Evolutionary conservation across 371 early-diverging fungal species (phyloP), one percentile per base, ranked within the genome.

Genomic region (Basidiobolus meristosporus): DNA sequence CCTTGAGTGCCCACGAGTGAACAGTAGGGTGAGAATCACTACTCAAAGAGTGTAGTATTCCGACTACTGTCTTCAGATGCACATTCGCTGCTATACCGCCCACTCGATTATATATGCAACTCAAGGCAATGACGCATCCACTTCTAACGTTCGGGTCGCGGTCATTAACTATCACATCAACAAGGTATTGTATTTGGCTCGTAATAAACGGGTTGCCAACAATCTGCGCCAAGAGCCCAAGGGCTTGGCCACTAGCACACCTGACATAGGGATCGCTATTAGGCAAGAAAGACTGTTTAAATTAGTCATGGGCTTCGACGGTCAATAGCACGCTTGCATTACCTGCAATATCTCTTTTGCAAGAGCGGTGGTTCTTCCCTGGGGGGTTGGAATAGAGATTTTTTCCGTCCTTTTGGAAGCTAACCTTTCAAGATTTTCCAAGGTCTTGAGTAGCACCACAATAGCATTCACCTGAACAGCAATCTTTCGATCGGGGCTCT

Each of bases 111-210:
- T 87, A 83, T n/a, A n/a, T n/a, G 18, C 34, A 34, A 26, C 92
- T 81, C 33, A 77, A 76, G 0, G 91, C 95, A 21, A 96, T 67
- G 0, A 89, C 92, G 14, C 82, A 75, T 2, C 97, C 93, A 0
- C 92, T 85, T 6, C 95, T 76, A 1, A 81, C 77, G 57, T 90
- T 90, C 1, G 92, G 92, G 40, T 93, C 93, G 11, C 93, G 69
- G 38, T 83, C 82, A n/a, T 82, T 77, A 11, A 93, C 85, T 1
- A 91, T 87, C 46, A 81, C 65, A 38, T 84, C 77, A 2, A 90
- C 80, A 15, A 92, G 65, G 18, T 65, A 64, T 42, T 88, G 82
- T 50, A 92, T 72, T 43, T 88, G 68, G 5, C 68, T 59, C 16
- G 88, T 72, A 28, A 89, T 68, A 51, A 85, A 78, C 3, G 70